Base-by-base conservation (phyloP, 176 grass and related monocot species). In the Lolium rigidum region DNA sequence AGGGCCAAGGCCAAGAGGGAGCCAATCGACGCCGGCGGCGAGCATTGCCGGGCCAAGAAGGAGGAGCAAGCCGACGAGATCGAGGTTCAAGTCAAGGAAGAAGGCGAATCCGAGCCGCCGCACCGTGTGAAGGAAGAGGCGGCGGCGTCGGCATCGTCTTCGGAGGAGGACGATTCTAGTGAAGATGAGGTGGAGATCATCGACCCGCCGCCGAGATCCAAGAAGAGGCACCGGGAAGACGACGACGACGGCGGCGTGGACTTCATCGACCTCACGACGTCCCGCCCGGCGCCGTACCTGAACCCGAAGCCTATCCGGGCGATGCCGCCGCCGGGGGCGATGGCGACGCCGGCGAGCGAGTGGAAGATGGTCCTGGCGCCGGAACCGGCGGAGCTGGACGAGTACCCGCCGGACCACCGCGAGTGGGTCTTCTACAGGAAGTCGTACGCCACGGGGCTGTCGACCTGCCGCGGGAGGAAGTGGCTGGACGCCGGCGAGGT, bases 371-470 rank as follows among this genome's bases (percentile, higher is more conserved):
- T 86, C 38, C 72, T 86, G 15, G 81, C 74, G 83, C 89, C 89
- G 14, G 78, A 89, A 51, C 79, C 90, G 37, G 81, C 91, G 2
- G 95, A 98, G 87, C 31, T 95, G 8, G 87, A 87, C 5, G 91
- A 98, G 37, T 92, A 92, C 63, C 91, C 91, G 0, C 93, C 82
- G 69, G 93, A 47, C 82, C 26, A 92, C 44, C 80, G 51, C 60
- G 93, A 93, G 24, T 98, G 93, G 93, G 91, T 93, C 66, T 83
- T 98, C 57, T 89, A 83, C 59, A 85, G 73, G 39, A 95, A 90
- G 80, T 67, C 93, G 18, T 98, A 90, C 21, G 76, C 93, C 49
- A 75, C 67, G 0, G 95, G 93, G 44, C 67, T 98, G 46, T 98
- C 95, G 4, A 98, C 95, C 13, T 90, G 84, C 85, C 85, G 87